Base-by-base conservation (phyloP, 192 early-diverging fungal species). In the Rhizophagus prolifer region DNA sequence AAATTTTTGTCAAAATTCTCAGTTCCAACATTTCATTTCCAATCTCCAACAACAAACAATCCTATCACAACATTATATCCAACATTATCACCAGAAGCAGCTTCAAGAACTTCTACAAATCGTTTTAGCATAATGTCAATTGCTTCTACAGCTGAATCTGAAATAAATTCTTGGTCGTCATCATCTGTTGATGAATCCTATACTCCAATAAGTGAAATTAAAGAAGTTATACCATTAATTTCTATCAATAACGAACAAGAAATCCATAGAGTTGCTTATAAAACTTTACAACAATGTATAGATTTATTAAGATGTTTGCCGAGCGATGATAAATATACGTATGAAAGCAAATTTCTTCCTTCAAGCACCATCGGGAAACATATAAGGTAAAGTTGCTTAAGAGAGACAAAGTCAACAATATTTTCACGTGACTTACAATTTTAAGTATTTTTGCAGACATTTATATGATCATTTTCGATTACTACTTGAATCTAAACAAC, bases 331-430 rank as follows among this genome's bases (percentile, higher is more conserved):
- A 47, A 14, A 66, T 76, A 66, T 76, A 36, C 36, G 1, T 66
- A n/a, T 30, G 63, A 76, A 66, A 76, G 74, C 19, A 63, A 76
- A 21, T 47, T 66, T 23, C 2, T 76, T 9, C 63, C 74, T 31
- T 23, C n/a, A 54, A 76, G 74, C 46, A 76, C 74, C 6, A 76
- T 76, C 8, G 74, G 74, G 46, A 63, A 66, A 54, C 74, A 76
- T 31, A 63, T 76, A 31, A 76, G 74, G 74, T 76, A 76, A 50
- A 30, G 2, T 25, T 26, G 12, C 25, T 26, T 34, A 34, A 16
- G 23, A 30, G 12, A 30, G 9, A 23, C 21, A 70, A 70, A 44
- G 12, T 10, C 38, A 7, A 41, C 12, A 12, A 44, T 1, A 38
- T 12, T 44, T 44, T 44, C 41, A 44, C 41, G 41, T 44, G 41